Evolutionary conservation across 352 stramenopile genomes (phyloP).

Genomic region (Phytophthora idaei): DNA sequence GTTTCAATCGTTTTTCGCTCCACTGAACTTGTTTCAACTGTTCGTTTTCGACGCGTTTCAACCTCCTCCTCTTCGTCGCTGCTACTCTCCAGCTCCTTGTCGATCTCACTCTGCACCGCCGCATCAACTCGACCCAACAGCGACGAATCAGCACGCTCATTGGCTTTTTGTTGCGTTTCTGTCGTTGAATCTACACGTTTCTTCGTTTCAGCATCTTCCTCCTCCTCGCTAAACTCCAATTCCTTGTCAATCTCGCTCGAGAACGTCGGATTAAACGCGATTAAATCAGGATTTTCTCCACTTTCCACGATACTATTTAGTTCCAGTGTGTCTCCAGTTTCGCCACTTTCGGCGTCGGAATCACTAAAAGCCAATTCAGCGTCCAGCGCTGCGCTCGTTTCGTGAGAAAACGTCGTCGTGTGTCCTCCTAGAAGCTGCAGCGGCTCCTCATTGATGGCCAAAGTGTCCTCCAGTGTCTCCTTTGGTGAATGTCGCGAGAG

Average conservation of each 20-base stretch:
- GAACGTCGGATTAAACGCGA: slow-evolving; percentile 12
- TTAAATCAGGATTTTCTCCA: background rate
- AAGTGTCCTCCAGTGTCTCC: slow-evolving; percentile 1
- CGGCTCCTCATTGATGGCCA: background rate
- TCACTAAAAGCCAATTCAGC: slow-evolving; percentile 46
- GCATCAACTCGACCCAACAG: slow-evolving; percentile 8
- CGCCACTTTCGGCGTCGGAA: slow-evolving; percentile 25
- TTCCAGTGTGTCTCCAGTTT: background rate
- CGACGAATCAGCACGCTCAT: background rate
- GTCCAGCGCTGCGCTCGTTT: slow-evolving; percentile 42
- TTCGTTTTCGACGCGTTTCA: background rate
- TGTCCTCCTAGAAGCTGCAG: slow-evolving; percentile 13
- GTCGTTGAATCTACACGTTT: background rate
- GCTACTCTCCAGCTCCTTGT: slow-evolving; percentile 27
- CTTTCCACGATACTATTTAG: background rate
- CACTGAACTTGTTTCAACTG: background rate
- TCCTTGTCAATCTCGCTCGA: slow-evolving; percentile 33
- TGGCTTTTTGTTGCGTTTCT: background rate
- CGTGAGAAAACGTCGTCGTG: slow-evolving; percentile 9
- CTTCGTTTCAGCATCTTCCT: slow-evolving; percentile 18
- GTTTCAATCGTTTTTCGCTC: background rate
- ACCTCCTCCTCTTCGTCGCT: slow-evolving; percentile 14
- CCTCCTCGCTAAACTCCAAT: slow-evolving; percentile 27
- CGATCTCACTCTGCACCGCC: slow-evolving; percentile 22
- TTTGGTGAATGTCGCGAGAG: slow-evolving; percentile 4